Evolutionary conservation across 805 yeast species (phyloP), one percentile per base, ranked within the genome.

Genomic region (Aciculoconidium aculeatum): DNA sequence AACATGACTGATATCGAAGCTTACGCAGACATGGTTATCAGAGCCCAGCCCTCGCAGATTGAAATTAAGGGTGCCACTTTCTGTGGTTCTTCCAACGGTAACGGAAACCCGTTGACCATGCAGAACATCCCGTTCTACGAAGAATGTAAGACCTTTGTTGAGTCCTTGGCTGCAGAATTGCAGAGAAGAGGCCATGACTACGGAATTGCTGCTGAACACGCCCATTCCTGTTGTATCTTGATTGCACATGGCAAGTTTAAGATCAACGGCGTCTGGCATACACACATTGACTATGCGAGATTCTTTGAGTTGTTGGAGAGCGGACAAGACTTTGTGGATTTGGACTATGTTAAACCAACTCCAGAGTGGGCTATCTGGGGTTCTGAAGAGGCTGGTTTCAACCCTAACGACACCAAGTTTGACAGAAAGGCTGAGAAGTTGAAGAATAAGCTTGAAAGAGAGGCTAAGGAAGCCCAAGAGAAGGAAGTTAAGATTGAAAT

Each of bases 51-150:
- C 2, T 79, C 94, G 23, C 83, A 87, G 44, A 81, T 87, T 35
- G 96, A 87, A 55, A 80, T 87, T 36, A 87, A 87, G 57, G 96
- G 96, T 32, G 96, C 95, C 8, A 87, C 96, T 0, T 87, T 84
- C 60, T 86, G 96, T 64, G 96, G 96, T 0, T 80, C 94, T 0
- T 81, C 95, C 8, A 61, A 61, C 32, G 85, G 80, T 25, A 82
- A 84, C 51, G 88, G 92, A 18, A 85, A 87, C 48, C 88, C 95
- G 27, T 65, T 87, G 41, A 86, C 96, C 3, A 87, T 87, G 96
- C 90, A 87, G 51, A 87, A 87, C 49, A 92, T 88, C 33, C 96
- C 96, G 25, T 87, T 83, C 49, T 87, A 87, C 50, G 94, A 85
- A 39, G 96, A 87, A 53, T 90, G 95, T 49, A 77, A 75, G 43